Evolutionary conservation across 139 green algal species (phyloP).

Genomic region (Penium margaritaceum): DNA sequence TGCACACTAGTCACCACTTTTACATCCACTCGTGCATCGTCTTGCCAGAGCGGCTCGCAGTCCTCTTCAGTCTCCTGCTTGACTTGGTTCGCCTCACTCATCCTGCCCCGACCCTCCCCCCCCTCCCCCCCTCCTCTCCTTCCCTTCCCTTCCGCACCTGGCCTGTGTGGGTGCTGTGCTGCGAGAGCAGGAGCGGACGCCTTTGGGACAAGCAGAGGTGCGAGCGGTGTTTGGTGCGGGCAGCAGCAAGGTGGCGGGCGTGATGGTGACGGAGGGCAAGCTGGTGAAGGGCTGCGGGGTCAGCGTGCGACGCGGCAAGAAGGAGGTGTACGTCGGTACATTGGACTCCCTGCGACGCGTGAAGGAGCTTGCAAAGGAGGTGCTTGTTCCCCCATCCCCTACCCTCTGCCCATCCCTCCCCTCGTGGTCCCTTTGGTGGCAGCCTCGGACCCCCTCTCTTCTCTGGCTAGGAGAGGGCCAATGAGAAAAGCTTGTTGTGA

Average conservation of each 20-base stretch:
- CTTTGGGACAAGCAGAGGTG: slow-evolving; percentile 63
- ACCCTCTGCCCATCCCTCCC: too few relatives aligned
- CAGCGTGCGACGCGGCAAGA: slow-evolving; percentile 48
- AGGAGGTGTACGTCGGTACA: slow-evolving; percentile 65
- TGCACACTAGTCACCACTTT: too few relatives aligned
- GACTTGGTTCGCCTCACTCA: not conserved
- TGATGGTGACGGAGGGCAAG: slow-evolving; percentile 65
- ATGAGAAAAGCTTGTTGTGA: too few relatives aligned
- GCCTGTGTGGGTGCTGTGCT: too few relatives aligned
- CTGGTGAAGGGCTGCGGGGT: slow-evolving; percentile 53
- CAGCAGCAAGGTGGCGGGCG: slow-evolving; percentile 72
- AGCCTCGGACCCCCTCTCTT: too few relatives aligned
- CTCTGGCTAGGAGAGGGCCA: too few relatives aligned
- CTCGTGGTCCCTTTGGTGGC: too few relatives aligned
- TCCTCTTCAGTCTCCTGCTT: not conserved
- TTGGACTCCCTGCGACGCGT: slow-evolving; percentile 71
- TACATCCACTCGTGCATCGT: too few relatives aligned
- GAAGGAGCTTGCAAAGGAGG: slow-evolving; percentile 88
- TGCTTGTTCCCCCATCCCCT: too few relatives aligned
- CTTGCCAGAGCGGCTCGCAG: too few relatives aligned
- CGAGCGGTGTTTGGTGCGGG: slow-evolving; percentile 79
- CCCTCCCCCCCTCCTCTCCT: not conserved
- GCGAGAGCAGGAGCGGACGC: slow-evolving; percentile 26
- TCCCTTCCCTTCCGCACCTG: not conserved
- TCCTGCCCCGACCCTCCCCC: not conserved